Conservation (phyloP, 495 filamentous ascomycete species). For the Penicillium verhagenii region DNA sequence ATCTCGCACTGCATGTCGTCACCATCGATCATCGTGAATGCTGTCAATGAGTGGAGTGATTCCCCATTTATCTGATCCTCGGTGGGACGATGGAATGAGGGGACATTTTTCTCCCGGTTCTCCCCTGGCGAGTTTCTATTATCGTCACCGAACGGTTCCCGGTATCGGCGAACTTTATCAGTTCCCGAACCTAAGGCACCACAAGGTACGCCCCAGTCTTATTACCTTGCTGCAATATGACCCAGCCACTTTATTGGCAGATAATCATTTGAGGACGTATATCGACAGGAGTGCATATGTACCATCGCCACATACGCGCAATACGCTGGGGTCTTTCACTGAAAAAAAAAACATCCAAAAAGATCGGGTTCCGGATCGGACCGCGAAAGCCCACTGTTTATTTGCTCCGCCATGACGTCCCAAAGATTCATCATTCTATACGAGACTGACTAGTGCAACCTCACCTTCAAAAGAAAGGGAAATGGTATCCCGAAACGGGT, state of each 20-base stretch:
- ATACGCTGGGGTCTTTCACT: not conserved
- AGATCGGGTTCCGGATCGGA: slow-evolving; percentile 5
- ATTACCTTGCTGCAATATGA: not conserved
- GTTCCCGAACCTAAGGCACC: not conserved
- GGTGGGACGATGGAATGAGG: not conserved
- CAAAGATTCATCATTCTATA: not conserved
- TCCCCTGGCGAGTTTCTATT: not conserved
- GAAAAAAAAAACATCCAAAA: not conserved
- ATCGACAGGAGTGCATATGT: not conserved
- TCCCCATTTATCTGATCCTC: not conserved
- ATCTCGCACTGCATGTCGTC: not conserved
- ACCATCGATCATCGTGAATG: not conserved
- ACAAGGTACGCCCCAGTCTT: not conserved
- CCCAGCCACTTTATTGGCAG: not conserved
- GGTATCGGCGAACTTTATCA: not conserved
- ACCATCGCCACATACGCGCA: not conserved
- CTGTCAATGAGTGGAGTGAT: not conserved
- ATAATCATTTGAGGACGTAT: not conserved
- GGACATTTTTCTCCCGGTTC: not conserved
- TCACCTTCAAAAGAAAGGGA: not conserved
- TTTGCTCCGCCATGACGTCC: not conserved
- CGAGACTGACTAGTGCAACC: not conserved
- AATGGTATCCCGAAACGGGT: not conserved
- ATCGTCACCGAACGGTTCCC: not conserved
- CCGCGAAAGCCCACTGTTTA: not conserved